Evolutionary conservation across 371 early-diverging fungal genomes (phyloP).

Genomic region (Apophysomyces elegans): DNA sequence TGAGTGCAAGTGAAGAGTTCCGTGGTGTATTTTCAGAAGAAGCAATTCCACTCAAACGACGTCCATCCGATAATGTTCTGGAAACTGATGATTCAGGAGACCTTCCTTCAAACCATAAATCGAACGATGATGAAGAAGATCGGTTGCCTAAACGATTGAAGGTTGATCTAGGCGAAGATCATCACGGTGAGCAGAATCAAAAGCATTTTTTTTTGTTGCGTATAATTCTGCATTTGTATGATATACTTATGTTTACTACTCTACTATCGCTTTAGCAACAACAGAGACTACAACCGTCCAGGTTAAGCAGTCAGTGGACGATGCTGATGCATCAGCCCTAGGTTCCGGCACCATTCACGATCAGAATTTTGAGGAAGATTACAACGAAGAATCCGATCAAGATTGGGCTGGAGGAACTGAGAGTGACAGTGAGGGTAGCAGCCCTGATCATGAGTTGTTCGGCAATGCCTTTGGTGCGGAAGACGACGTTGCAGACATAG

Average conservation of each 20-base stretch:
- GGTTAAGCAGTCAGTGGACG: neutral
- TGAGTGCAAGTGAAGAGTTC: conserved; percentile 1
- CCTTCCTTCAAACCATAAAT: neutral
- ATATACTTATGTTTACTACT: neutral
- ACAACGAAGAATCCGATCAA: conserved; percentile 54
- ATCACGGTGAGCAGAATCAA: neutral
- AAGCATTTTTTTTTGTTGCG: neutral
- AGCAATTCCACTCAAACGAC: neutral
- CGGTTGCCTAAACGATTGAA: conserved; percentile 3
- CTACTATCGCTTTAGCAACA: neutral
- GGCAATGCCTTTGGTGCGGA: conserved; percentile 31
- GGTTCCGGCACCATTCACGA: conserved; percentile 16
- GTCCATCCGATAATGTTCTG: neutral
- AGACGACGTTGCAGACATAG: conserved; percentile 39
- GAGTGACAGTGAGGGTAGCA: conserved; percentile 22
- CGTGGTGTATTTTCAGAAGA: conserved; percentile 1
- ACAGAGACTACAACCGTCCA: neutral
- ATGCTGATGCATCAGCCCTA: neutral
- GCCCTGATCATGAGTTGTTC: conserved; percentile 26
- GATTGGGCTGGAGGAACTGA: conserved; percentile 44
- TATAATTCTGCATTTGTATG: neutral
- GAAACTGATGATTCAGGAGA: neutral
- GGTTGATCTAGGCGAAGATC: neutral
- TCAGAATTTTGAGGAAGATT: conserved; percentile 36
- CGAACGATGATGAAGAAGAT: conserved; percentile 2